A percentile compares a stretch with the other conserved stretches of the same genome.
phyloP scores from a whole-genome alignment of 495 filamentous ascomycete species.

The Aspergillus funiculosus region DNA sequence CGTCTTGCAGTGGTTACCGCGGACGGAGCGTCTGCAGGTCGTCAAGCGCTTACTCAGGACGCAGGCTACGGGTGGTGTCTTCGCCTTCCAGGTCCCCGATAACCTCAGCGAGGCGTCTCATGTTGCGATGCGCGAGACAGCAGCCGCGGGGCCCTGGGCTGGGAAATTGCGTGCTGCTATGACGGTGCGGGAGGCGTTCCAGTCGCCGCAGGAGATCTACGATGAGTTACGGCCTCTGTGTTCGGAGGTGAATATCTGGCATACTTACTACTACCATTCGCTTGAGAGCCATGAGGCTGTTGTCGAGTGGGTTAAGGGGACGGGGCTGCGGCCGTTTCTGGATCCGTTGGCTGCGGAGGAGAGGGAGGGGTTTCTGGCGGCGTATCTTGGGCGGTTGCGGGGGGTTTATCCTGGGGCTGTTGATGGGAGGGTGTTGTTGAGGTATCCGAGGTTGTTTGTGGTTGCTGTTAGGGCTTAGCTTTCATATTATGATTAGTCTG shows the following conservation, averaged over 20 bases:
- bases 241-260: slow-evolving; percentile 42
- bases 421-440: slow-evolving; percentile 44
- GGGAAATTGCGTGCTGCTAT: slow-evolving; percentile 25
- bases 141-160: slow-evolving; percentile 34
- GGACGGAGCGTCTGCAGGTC: slow-evolving; percentile 34
- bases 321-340: slow-evolving; percentile 48
- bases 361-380: slow-evolving; percentile 33
- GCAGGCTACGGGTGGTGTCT: slow-evolving; percentile 38
- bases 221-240: slow-evolving; percentile 38
- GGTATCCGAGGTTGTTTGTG: slow-evolving; percentile 45
- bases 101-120: slow-evolving; percentile 47
- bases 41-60: slow-evolving; percentile 36
- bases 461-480: slow-evolving; percentile 29
- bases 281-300: slow-evolving; percentile 42
- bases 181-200: slow-evolving; percentile 44
- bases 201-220: slow-evolving; percentile 42
- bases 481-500: too few relatives aligned
- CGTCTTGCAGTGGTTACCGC: slow-evolving; percentile 49
- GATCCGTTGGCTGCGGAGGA: slow-evolving; percentile 33
- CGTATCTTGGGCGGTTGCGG: slow-evolving; percentile 35
- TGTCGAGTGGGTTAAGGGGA: slow-evolving; percentile 54
- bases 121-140: slow-evolving; percentile 42
- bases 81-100: slow-evolving; percentile 52
- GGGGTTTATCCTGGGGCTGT: slow-evolving; percentile 30
- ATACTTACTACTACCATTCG: slow-evolving; percentile 47